A percentile compares a stretch with the other conserved stretches of the same genome.
Conservation (phyloP, 331 rosid genomes). For the Rosa hybrid region DNA sequence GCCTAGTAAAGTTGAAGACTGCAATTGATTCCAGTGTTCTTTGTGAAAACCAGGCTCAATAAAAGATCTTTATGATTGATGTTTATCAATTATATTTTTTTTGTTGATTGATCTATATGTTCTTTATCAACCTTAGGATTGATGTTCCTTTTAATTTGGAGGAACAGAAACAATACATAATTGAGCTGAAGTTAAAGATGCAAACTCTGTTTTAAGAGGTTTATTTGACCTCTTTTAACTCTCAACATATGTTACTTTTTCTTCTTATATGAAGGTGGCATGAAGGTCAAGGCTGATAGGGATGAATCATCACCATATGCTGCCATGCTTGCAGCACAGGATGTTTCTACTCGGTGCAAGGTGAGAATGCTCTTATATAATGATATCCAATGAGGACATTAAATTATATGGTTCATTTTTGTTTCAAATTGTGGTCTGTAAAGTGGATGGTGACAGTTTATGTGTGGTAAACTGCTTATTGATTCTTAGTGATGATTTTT, state of each 20-base stretch:
- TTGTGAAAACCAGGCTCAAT: not conserved
- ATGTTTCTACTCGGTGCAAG: constrained; percentile 73
- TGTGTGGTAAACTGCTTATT: not conserved
- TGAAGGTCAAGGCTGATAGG: constrained; percentile 70
- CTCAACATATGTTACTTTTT: not conserved
- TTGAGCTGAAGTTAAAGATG: not conserved
- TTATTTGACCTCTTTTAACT: not conserved
- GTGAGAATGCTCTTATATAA: constrained; percentile 10
- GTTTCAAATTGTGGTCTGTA: not conserved
- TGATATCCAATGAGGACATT: not conserved
- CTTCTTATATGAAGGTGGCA: constrained; percentile 41
- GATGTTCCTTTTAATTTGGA: not conserved
- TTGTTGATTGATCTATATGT: not conserved
- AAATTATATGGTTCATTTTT: not conserved
- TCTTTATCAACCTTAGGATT: not conserved
- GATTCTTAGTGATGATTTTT: not conserved
- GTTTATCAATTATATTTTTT: not conserved
- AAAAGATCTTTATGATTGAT: not conserved
- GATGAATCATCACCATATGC: constrained; percentile 81
- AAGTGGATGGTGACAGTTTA: not conserved
- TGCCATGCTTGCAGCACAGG: constrained; percentile 84
- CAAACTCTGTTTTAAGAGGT: not conserved
- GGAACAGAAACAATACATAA: not conserved
- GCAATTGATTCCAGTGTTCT: not conserved
- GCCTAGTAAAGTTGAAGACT: not conserved